Evolutionary conservation across 2,329 filamentous ascomycete genomes (phyloP), one percentile per base, ranked within the genome.

Genomic region (Cordyceps cateniannulata): DNA sequence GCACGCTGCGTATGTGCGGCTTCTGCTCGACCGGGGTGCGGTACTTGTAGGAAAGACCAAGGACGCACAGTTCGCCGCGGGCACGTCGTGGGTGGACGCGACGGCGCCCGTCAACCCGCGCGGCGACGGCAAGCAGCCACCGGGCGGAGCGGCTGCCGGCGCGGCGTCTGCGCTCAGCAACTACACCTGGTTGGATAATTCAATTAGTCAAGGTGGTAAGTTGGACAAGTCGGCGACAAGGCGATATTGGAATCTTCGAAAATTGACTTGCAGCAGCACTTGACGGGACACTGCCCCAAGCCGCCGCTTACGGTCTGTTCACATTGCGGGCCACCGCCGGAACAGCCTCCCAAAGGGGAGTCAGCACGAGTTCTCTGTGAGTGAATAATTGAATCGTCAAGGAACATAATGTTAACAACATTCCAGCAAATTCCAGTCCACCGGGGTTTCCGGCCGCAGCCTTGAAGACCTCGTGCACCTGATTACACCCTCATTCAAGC

Each of bases 11-110:
- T 75, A 80, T 1, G 77, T 85, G 0, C 80, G 84, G 55, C 74
- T 76, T 2, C 70, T 90, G 1, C 76, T 88, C 3, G 79, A 85
- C 58, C 77, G 82, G 2, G 87, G 87, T 0, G 86, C 83, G 0
- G 70, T 83, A 9, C 67, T 84, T 12, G 72, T 84, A 0, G 81
- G 81, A 3, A 84, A 82, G 70, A 80, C 79, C 24, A 82, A 80
- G 64, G 76, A 76, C 2, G 73, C 77, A 1, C 79, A 81, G 63
- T 77, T 84, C 54, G 76, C 76, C 14, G 67, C 73, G 5, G 71
- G 71, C 6, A 60, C 62, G 50, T 81, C 85, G 59, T 77, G 75
- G 74, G 61, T 73, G 1, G 76, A 77, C 24, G 67, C 65, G 5
- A 67, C 69, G 18, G 72, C 73, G n/a, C 77, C 78, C 0, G 76